phyloP scores from a whole-genome alignment of 805 yeast species.

The Suhomyces emberorum region DNA sequence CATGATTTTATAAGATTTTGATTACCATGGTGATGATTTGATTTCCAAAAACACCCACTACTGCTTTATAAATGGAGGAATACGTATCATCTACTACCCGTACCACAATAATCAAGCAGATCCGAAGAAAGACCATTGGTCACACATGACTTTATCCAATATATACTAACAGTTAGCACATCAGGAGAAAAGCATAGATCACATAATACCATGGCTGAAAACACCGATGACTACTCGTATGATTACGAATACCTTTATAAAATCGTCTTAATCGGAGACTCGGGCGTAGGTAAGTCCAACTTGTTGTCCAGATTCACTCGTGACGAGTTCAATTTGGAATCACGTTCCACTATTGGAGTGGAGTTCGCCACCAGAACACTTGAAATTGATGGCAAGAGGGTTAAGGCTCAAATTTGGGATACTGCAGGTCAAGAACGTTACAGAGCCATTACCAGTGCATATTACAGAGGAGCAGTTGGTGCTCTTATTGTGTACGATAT shows the following conservation, averaged over 20 bases:
- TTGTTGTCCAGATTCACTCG: constrained; percentile 89
- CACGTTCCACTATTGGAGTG: constrained; percentile 94
- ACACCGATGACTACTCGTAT: constrained; percentile 44
- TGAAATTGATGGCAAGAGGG: constrained; percentile 77
- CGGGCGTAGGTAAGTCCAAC: constrained; percentile 96
- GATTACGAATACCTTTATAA: constrained; percentile 93
- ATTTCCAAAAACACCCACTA: too few relatives aligned
- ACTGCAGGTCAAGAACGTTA: constrained; percentile 99
- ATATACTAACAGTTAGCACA: not conserved
- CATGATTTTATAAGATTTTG: too few relatives aligned
- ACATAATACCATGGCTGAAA: constrained; percentile 29
- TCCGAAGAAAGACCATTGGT: too few relatives aligned
- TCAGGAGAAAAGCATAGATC: not conserved
- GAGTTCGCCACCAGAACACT: constrained; percentile 97
- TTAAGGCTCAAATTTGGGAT: constrained; percentile 95
- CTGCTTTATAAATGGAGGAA: not conserved
- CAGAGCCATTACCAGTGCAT: constrained; percentile 95
- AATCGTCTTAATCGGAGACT: constrained; percentile 94
- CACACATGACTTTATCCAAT: too few relatives aligned
- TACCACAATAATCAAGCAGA: not conserved
- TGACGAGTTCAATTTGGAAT: constrained; percentile 91
- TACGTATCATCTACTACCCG: not conserved
- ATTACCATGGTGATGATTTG: too few relatives aligned
- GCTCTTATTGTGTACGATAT: constrained; percentile 95
- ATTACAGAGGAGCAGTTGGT: constrained; percentile 97